These are phyloP conservation scores for Ustulina deusta DNA, from an alignment of 2,329 filamentous ascomycete genomes.

Conservation along the genomic window DNA sequence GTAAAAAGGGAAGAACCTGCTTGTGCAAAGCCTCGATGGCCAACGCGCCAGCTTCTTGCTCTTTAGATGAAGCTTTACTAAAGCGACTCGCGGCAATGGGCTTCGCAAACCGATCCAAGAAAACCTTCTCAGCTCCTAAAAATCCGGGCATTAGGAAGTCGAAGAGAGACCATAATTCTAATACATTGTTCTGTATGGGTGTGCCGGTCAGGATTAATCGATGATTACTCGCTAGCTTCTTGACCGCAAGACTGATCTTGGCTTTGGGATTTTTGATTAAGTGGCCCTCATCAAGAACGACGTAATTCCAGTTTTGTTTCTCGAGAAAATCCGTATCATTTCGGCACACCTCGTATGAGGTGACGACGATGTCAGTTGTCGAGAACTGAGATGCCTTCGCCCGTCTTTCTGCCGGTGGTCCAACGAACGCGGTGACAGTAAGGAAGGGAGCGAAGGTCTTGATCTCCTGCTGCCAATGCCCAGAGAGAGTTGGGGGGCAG, in stretches of 20 bases:
- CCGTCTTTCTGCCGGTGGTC: conserved; percentile 83
- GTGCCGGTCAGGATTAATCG: conserved; percentile 96
- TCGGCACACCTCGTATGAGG: conserved; percentile 96
- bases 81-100: conserved; percentile 94
- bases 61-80: conserved; percentile 97
- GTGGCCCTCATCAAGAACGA: conserved; percentile 96
- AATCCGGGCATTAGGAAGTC: conserved; percentile 99
- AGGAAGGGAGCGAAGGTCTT: conserved; percentile 96
- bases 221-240: conserved; percentile 89
- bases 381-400: conserved; percentile 76
- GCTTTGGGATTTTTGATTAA: conserved; percentile 99
- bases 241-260: conserved; percentile 94
- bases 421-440: conserved; percentile 89
- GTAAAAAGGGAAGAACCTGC: conserved; percentile 94
- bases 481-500: conserved; percentile 94
- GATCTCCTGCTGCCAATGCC: conserved; percentile 99
- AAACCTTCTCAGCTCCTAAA: conserved; percentile 93
- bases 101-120: conserved; percentile 93
- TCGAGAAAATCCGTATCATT: conserved; percentile 91
- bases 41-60: conserved; percentile 95
- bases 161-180: conserved; percentile 96
- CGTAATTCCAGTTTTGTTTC: conserved; percentile 94
- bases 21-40: conserved; percentile 99
- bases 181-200: conserved; percentile 96
- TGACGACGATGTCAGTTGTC: conserved; percentile 91